Evolutionary conservation across 228 moss, liverwort and hornwort species (phyloP).

Genomic region (Sphagnum fallax): DNA sequence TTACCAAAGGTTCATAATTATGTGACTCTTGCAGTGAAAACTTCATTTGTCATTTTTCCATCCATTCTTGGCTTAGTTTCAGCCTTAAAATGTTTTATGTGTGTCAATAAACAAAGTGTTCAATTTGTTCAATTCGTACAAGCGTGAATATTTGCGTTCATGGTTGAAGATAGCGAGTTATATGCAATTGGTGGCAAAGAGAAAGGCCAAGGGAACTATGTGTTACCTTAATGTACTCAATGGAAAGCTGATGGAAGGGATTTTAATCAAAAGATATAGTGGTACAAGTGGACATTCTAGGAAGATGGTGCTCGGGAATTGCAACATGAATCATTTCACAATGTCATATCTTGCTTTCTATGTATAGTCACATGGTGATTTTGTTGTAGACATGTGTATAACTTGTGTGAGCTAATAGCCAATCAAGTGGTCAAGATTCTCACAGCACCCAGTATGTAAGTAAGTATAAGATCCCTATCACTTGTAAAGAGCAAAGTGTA

Average conservation of each 20-base stretch:
- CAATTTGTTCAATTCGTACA: conserved; percentile 9
- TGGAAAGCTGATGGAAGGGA: conserved; percentile 84
- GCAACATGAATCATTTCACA: conserved; percentile 87
- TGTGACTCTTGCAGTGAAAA: too few species aligned
- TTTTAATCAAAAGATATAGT: conserved; percentile 87
- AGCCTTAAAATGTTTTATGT: too few species aligned
- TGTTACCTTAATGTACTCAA: conserved; percentile 92
- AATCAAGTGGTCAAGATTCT: too few species aligned
- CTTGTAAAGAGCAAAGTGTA: too few species aligned
- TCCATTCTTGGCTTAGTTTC: too few species aligned
- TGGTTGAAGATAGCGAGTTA: conserved; percentile 80
- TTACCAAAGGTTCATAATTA: conserved; percentile 35
- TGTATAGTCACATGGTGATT: conserved; percentile 91
- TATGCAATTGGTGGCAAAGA: conserved; percentile 70
- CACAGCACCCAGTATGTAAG: too few species aligned
- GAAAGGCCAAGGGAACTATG: conserved; percentile 93
- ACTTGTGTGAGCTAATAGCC: too few species aligned
- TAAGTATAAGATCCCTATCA: too few species aligned
- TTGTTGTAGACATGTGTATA: conserved; percentile 42
- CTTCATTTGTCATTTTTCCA: too few species aligned
- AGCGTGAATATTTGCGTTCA: conserved; percentile 85
- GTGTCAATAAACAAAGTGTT: too few species aligned
- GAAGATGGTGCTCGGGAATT: conserved; percentile 80
- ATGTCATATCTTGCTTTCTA: conserved; percentile 91
- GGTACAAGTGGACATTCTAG: conserved; percentile 80